These are phyloP conservation scores for Scheffersomyces segobiensis DNA, from an alignment of 1,139 yeast genomes.

Conservation along the genomic window DNA sequence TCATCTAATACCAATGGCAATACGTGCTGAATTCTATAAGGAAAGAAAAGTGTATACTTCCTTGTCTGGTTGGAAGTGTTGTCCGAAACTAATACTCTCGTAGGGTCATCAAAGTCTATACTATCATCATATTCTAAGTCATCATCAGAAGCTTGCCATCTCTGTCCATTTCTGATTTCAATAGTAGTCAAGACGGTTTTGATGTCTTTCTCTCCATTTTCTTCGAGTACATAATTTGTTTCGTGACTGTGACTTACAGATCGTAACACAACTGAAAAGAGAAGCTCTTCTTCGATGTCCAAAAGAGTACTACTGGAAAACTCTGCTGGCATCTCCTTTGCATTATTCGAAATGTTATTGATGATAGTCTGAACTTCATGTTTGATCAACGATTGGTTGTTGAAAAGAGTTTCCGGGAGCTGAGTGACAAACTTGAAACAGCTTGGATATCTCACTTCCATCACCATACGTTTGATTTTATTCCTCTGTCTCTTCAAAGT, in stretches of 20 bases:
- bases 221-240: constrained; percentile 7
- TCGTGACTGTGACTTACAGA: constrained; percentile 24
- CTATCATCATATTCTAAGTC: constrained; percentile 29
- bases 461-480: constrained; percentile 27
- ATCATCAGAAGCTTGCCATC: constrained; percentile 38
- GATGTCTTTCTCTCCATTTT: constrained; percentile 1
- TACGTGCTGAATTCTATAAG: constrained; percentile 44
- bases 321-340: constrained; percentile 22
- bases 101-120: constrained; percentile 48
- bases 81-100: constrained; percentile 38
- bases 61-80: constrained; percentile 12
- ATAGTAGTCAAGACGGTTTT: constrained; percentile 21
- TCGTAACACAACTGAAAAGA: constrained; percentile 38
- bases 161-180: constrained; percentile 47
- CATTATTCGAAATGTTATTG: constrained; percentile 17
- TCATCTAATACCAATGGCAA: constrained; percentile 32
- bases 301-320: constrained; percentile 24
- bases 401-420: constrained; percentile 40
- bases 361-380: constrained; percentile 30
- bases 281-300: constrained; percentile 41
- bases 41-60: constrained; percentile 36
- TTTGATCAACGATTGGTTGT: constrained; percentile 34
- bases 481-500: constrained; percentile 36
- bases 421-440: constrained; percentile 35
- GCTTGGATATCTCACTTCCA: constrained; percentile 42